Evolutionary conservation across 2,329 filamentous ascomycete genomes (phyloP), one percentile per base, ranked within the genome.

Genomic region (Pseudocercospora ulei): DNA sequence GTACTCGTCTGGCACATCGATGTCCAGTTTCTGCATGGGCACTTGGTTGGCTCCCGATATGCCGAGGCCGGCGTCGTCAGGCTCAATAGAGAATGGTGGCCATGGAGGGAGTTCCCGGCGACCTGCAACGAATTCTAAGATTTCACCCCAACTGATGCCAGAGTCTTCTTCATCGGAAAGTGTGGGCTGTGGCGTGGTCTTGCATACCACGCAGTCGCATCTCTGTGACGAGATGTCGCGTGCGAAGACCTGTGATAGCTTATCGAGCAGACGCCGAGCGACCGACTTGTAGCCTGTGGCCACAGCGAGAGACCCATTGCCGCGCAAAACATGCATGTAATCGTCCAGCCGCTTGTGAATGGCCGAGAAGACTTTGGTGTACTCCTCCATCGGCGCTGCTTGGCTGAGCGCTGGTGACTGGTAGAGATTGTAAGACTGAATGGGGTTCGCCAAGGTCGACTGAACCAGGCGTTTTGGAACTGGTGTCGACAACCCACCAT

Each of bases 221-320:
- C 80, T 77, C 54, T 94, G 78, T 0, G 78, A 78, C 0, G 87
- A 87, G 22, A 98, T 78, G 56, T 96, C 88, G 43, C 90, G 74
- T 2, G 86, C 87, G 62, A 98, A 96, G 5, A 98, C 86, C 40
- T 88, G 84, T 58, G 95, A 88, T 3, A 98, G 69, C 23, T 90
- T 77, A 62, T 98, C 88, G 3, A 96, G 72, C 14, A 96, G 65
- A 35, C 87, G 76, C 3, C 90, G 78, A 3, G 90, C 90, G n/a
- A 96, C 82, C 0, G 88, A 95, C 38, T 84, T 78, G 60, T 96
- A 94, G 4, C 90, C 90, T 0, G 88, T 96, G 9, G 90, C 90
- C 1, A 96, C 90, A 2, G 90, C 90, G 3, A 98, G 67, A 0
- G 88, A 96, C 3, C 90, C 90, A 52, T 82, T 84, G 47, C 81